These are phyloP conservation scores for Dictyophora rubrovolvata DNA, from an alignment of 768 basidiomycete species.

Conservation along the genomic window DNA sequence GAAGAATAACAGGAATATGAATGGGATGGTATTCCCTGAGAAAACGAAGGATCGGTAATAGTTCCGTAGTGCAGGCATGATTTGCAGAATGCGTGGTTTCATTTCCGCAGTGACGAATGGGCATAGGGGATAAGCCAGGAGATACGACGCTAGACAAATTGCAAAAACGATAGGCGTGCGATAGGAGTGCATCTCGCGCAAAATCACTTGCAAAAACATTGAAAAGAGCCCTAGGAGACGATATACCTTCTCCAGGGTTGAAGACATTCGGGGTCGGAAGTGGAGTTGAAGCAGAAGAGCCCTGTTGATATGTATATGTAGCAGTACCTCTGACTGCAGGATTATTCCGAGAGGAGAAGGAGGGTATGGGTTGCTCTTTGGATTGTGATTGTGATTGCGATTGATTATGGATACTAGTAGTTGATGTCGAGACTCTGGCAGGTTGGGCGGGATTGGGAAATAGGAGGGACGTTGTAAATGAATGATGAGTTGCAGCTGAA, in stretches of 20 bases:
- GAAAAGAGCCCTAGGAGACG: neutral
- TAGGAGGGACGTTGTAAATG: slow-evolving; percentile 3
- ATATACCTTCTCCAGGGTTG: neutral
- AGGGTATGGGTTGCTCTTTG: neutral
- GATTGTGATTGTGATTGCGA: neutral
- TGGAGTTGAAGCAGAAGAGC: neutral
- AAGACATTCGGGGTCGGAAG: neutral
- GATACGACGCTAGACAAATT: slow-evolving; percentile 10
- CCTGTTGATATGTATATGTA: neutral
- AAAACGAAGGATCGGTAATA: slow-evolving; percentile 24
- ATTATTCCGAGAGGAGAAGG: neutral
- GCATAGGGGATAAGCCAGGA: slow-evolving; percentile 10
- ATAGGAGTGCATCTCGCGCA: slow-evolving; percentile 24
- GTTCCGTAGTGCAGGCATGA: slow-evolving; percentile 17
- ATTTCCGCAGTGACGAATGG: slow-evolving; percentile 3
- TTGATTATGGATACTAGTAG: neutral
- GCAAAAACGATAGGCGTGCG: slow-evolving; percentile 25
- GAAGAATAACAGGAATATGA: slow-evolving; percentile 25
- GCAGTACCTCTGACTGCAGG: neutral
- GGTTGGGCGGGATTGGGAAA: neutral
- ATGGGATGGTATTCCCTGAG: slow-evolving; percentile 23
- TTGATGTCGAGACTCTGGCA: neutral
- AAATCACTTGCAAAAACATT: slow-evolving; percentile 17
- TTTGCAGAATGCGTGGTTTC: slow-evolving; percentile 5
- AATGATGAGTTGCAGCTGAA: slow-evolving; percentile 9